Conservation (phyloP, 768 basidiomycete genomes). For the Albatrellus ellisii region DNA sequence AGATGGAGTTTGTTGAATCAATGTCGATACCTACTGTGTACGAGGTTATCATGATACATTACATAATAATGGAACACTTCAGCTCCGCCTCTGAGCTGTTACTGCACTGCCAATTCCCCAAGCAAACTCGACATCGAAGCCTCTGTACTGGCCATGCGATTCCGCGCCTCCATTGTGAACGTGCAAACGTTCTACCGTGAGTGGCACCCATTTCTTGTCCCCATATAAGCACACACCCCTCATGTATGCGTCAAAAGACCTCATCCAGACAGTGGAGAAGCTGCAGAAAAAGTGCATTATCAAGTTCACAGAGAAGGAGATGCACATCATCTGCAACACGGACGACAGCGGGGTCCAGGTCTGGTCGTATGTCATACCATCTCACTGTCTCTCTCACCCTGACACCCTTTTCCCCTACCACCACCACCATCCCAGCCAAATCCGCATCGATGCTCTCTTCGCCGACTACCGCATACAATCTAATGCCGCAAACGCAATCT, state of each 20-base stretch:
- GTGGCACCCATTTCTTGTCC: neutral
- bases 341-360: constrained; percentile 83
- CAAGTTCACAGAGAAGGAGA: constrained; percentile 58
- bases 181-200: constrained; percentile 12
- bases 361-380: constrained; percentile 44
- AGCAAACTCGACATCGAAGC: too few relatives aligned
- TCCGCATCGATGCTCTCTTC: constrained; percentile 59
- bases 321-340: constrained; percentile 76
- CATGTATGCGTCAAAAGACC: constrained; percentile 28
- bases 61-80: too few relatives aligned
- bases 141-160: too few relatives aligned
- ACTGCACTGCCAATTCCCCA: too few relatives aligned
- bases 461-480: constrained; percentile 76
- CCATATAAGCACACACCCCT: neutral
- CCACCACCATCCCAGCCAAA: constrained; percentile 21
- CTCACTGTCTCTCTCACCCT: constrained; percentile 17
- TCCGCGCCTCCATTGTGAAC: constrained; percentile 10
- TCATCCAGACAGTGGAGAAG: constrained; percentile 74
- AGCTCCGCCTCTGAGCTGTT: too few relatives aligned
- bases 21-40: too few relatives aligned
- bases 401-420: constrained; percentile 7
- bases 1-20: too few relatives aligned
- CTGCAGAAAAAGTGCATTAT: constrained; percentile 77
- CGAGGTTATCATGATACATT: too few relatives aligned
- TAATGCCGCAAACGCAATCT: constrained; percentile 73